Base-by-base conservation (phyloP, 768 basidiomycete genomes). In the Chalciporus piperatus region DNA sequence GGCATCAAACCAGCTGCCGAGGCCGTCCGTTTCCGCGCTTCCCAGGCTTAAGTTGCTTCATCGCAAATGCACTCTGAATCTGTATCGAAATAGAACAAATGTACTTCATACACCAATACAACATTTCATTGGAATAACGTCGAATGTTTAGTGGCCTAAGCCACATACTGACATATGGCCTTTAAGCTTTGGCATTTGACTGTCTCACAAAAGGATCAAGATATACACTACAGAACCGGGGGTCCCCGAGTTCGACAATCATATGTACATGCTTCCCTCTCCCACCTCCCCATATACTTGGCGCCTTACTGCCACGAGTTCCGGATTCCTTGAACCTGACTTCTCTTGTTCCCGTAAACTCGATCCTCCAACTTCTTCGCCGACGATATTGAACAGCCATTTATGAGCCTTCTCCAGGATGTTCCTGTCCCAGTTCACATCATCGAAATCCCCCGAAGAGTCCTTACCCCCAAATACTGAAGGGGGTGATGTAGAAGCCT, bases 1-100 rank as follows among this genome's bases (percentile, higher is more conserved):
- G 80, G 42, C 6, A 41, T 82, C 59, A 83, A 82, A 68, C 69
- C 85, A 14, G 87, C 84, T 1, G 45, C 63, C 3, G 79, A 84
- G 65, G 83, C 81, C 11, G 55, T 81, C 51, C 74, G 72, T 45
- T 85, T 82, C 75, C 76, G 76, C 51, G 47, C 23, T 16, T 22
- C 53, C 20, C 47, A 63, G 1, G 38, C 9, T 4, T 65, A 56
- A 19, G 39, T 10, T 6, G 13, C 20, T 8, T 25, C 37, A 16
- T 40, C 3, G 27, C 17, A 42, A 27, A 32, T 37, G 37, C 54
- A 16, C 49, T 28, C 54, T 20, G 30, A 6, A 27, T 41, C 28
- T 8, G 4, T 22, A 5, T 12, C 10, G 9, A 7, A 46, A 5
- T 22, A n/a, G n/a, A 28, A 23, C 22, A 20, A 19, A 32, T 23